phyloP scores from a whole-genome alignment of 352 stramenopile genomes.

The Pythium volutum region DNA sequence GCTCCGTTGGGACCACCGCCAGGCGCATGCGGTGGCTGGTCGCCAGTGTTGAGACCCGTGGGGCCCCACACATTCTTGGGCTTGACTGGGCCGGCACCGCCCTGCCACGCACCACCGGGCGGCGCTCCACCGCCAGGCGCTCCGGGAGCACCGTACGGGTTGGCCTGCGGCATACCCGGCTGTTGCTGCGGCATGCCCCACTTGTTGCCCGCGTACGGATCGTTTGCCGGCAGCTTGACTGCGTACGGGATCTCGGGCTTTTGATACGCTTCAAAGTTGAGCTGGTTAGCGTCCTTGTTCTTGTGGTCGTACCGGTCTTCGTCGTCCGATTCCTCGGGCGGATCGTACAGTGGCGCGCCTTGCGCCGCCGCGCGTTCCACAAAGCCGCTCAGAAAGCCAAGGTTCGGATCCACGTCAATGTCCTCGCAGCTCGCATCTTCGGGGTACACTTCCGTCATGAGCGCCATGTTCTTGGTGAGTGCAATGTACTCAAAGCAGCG shows the following conservation, averaged over 20 bases:
- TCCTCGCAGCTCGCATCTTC: constrained; percentile 96
- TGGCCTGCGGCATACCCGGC: constrained; percentile 1
- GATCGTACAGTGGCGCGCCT: constrained; percentile 93
- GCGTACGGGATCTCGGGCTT: constrained; percentile 88
- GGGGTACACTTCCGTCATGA: constrained; percentile 94
- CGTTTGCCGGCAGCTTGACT: constrained; percentile 62
- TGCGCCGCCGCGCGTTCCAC: constrained; percentile 91
- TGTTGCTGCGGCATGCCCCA: constrained; percentile 42
- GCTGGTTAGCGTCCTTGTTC: constrained; percentile 51
- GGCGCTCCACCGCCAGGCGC: constrained; percentile 24
- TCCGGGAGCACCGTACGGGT: constrained; percentile 21
- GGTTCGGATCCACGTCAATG: constrained; percentile 94
- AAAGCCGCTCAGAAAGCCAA: constrained; percentile 95
- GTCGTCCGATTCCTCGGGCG: constrained; percentile 95
- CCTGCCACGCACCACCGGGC: constrained; percentile 31
- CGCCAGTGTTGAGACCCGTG: constrained; percentile 57
- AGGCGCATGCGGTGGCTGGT: constrained; percentile 14
- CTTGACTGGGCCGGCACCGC: constrained; percentile 31
- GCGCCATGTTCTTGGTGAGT: constrained; percentile 88
- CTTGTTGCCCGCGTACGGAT: constrained; percentile 57
- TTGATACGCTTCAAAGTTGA: constrained; percentile 89
- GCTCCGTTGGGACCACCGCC: constrained; percentile 2
- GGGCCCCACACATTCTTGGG: constrained; percentile 87
- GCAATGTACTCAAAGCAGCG: constrained; percentile 98
- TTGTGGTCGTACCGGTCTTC: constrained; percentile 87